Evolutionary conservation across 2,329 filamentous ascomycete genomes (phyloP), one percentile per base, ranked within the genome.

Genomic region (Fusarium denticulatum): DNA sequence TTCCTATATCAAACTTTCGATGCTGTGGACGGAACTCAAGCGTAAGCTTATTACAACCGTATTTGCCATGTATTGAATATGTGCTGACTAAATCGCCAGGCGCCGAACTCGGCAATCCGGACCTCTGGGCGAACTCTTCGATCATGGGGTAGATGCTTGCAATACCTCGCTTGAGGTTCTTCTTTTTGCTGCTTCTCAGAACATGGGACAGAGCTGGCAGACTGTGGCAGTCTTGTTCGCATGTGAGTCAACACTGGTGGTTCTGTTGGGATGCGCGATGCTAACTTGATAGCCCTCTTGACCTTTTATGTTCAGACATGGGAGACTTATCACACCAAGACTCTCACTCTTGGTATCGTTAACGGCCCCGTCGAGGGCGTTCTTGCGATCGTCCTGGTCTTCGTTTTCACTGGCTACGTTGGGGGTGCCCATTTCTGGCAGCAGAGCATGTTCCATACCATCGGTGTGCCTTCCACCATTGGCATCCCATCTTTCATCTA

Each of bases 271-370:
- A 61, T 26, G 22, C 18, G 24, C 32, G 45, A 52, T 50, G 57
- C 67, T 77, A 49, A 59, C 64, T 40, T 70, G 7, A n/a, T 69
- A 94, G 92, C 93, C 12, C 90, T 96, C 67, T 87, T 97, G 78
- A 98, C 96, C n/a, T 99, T 99, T 83, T 98, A 98, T 82, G 93
- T 98, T 46, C 96, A 98, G 82, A 98, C 96, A 39, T 99, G 96
- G 96, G 96, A 99, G 80, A 96, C 98, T 82, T 99, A 98, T 84
- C 96, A 98, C 85, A 99, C 96, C 58, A 95, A 98, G 83, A 96
- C 95, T 7, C 89, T 99, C 53, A 98, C 95, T 4, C 89, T 99
- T 11, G 96, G 96, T 67, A 86, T 98, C 71, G 88, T 99, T 75
- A 98, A 96, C 73, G 96, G 96, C 1, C 96, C 96, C 8, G 96